Conservation (phyloP, 2,329 filamentous ascomycete species). For the Domatiomyces catenatus region DNA sequence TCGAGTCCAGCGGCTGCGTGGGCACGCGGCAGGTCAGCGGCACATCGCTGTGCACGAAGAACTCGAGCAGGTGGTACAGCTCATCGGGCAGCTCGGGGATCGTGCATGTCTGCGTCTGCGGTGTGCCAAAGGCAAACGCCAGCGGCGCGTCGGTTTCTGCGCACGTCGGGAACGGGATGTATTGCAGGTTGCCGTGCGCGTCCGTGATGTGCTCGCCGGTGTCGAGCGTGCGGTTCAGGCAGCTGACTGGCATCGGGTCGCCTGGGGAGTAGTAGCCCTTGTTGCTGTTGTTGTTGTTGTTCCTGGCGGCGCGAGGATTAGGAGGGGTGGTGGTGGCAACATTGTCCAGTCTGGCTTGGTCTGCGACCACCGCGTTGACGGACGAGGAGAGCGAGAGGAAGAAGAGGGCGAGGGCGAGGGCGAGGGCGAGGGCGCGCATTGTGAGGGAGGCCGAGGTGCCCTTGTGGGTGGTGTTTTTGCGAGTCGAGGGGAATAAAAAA, state of each 20-base stretch:
- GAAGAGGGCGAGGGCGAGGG: constrained; percentile 12
- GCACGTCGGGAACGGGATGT: constrained; percentile 79
- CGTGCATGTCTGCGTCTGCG: constrained; percentile 42
- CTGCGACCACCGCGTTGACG: constrained; percentile 9
- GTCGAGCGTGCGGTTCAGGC: constrained; percentile 52
- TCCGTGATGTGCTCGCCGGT: constrained; percentile 46
- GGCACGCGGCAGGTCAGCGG: constrained; percentile 84
- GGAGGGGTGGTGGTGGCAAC: neutral
- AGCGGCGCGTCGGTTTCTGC: constrained; percentile 69
- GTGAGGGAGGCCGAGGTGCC: constrained; percentile 1
- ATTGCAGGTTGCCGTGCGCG: constrained; percentile 66
- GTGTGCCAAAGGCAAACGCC: constrained; percentile 68
- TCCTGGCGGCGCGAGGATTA: neutral
- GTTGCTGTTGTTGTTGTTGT: neutral
- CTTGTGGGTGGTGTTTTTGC: too few relatives aligned
- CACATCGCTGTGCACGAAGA: constrained; percentile 94
- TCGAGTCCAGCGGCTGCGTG: too few relatives aligned
- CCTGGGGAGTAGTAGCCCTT: constrained; percentile 33
- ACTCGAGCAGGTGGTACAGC: constrained; percentile 47
- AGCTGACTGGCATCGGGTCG: constrained; percentile 53
- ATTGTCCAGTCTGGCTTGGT: neutral
- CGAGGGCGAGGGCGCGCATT: constrained; percentile 8
- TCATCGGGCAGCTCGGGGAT: constrained; percentile 37
- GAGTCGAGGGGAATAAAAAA: too few relatives aligned
- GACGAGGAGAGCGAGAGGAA: constrained; percentile 12